These are phyloP conservation scores for Ambispora gerdemannii DNA, from an alignment of 192 early-diverging fungal genomes.

Conservation along the genomic window DNA sequence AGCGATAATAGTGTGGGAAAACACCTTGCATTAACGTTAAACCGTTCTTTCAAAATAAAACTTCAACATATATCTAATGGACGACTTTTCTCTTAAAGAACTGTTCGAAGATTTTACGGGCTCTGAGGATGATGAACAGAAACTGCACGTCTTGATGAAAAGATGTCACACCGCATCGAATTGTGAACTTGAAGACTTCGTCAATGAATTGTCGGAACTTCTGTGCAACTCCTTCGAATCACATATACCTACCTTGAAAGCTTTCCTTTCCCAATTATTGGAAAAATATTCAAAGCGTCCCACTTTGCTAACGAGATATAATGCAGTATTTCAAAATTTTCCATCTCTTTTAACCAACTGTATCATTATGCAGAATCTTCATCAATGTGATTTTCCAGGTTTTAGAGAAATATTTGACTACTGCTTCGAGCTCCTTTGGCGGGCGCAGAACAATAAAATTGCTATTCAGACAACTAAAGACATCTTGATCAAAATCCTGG, in stretches of 20 bases:
- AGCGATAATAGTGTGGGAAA: no score
- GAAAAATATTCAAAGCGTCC: background rate
- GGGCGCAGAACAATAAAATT: background rate
- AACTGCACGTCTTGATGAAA: background rate
- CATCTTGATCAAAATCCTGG: background rate
- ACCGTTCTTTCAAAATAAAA: no score
- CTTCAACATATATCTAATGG: no score
- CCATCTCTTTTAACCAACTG: background rate
- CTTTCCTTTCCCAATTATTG: background rate
- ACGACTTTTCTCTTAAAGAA: background rate
- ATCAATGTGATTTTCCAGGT: background rate
- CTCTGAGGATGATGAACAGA: background rate
- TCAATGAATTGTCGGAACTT: background rate
- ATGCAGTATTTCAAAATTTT: background rate
- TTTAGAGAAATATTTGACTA: background rate
- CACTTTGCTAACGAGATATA: background rate
- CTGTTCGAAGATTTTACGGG: background rate
- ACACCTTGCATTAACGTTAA: no score
- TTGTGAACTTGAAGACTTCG: background rate
- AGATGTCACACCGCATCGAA: background rate
- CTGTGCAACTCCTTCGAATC: background rate
- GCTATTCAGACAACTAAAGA: background rate
- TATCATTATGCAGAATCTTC: background rate
- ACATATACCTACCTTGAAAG: background rate
- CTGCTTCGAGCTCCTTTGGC: conserved; percentile 15